These are phyloP conservation scores for Orbilia ellipsospora DNA, from an alignment of 2,329 filamentous ascomycete genomes.

Conservation along the genomic window DNA sequence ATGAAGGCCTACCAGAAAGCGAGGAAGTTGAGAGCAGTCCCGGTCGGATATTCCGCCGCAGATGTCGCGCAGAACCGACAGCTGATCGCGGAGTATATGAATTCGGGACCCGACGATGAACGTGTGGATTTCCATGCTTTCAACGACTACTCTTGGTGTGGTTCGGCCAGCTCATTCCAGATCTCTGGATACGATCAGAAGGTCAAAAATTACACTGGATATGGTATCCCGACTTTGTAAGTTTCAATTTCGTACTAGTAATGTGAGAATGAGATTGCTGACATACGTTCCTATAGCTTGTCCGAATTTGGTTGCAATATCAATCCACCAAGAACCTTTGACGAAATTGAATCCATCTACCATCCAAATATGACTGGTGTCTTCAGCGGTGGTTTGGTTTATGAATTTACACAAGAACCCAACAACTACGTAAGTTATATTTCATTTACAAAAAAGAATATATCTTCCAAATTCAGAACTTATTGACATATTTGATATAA, in stretches of 20 bases:
- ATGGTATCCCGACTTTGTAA: conserved; percentile 83
- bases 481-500: conserved; percentile 15
- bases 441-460: background rate
- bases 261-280: background rate
- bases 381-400: conserved; percentile 95
- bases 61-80: conserved; percentile 87
- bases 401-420: conserved; percentile 87
- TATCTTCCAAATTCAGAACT: background rate
- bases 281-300: conserved; percentile 65
- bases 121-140: conserved; percentile 84
- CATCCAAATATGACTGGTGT: conserved; percentile 82
- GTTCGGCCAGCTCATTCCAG: conserved; percentile 72
- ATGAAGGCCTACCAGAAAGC: conserved; percentile 76
- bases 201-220: conserved; percentile 86
- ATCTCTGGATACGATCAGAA: conserved; percentile 85
- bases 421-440: conserved; percentile 72
- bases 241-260: conserved; percentile 54
- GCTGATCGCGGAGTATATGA: conserved; percentile 90
- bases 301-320: conserved; percentile 93
- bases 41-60: conserved; percentile 80
- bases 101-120: conserved; percentile 81
- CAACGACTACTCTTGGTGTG: conserved; percentile 90
- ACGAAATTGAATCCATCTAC: conserved; percentile 84
- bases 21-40: conserved; percentile 73
- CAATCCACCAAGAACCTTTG: conserved; percentile 79